Base-by-base conservation (phyloP, 805 yeast genomes). In the Lipomyces sp. region DNA sequence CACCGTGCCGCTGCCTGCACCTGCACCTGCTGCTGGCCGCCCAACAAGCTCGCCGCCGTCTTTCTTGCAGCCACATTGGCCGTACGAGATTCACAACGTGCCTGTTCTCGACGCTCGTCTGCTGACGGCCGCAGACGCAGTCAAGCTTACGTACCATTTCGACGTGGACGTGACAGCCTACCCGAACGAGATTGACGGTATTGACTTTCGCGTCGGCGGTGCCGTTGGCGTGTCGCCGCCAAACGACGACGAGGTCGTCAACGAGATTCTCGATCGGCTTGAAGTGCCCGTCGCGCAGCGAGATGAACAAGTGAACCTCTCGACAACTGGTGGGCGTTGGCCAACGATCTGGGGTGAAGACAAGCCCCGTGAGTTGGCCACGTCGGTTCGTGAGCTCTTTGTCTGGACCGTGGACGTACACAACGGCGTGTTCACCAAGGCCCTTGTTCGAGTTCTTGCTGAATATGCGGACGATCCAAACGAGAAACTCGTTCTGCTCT, bases 311-410 rank as follows among this genome's bases (percentile, higher is more conserved):
- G 47, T 56, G 6, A 42, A 36, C 13, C 41, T 61, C 28, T 19
- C 29, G 13, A 61, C 65, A 2, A 34, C 32, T 6, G 51, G 59
- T 19, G 65, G 65, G 21, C 57, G 65, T 4, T 61, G 65, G 65
- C 65, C 65, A 2, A 59, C 65, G 5, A 55, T 61, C 19, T 61
- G 65, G 65, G 65, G 60, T 10, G 64, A 59, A 7, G 65, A 56
- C 11, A 42, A 43, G 38, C 42, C 62, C 2, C 50, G 65, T 3
- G 29, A 31, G 13, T 21, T 61, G 26, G 43, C 24, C 5, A 50
- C 60, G 19, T 47, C 55, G 6, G 14, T 48, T 8, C 57, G 62
- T 7, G 65, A 61, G 36, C 42, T 61, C 5, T 39, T 61, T 34
- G 50, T 55, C 8, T 61, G 65, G 65, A 52, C 64, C 3, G 55